Base-by-base conservation (phyloP, 768 basidiomycete genomes). In the Naganishia friedmannii region DNA sequence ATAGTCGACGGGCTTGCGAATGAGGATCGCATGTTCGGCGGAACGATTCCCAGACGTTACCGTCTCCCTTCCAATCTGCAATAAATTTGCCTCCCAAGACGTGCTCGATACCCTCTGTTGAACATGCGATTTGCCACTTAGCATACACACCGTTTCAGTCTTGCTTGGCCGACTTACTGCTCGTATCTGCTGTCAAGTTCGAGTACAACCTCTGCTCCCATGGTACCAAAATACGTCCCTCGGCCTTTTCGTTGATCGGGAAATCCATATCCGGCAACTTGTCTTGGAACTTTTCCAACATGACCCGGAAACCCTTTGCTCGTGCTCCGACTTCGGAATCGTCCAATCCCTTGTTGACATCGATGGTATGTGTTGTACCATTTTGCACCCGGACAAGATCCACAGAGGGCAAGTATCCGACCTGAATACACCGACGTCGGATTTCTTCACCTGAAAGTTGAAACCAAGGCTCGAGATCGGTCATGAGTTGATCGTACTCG, bases 251-350 rank as follows among this genome's bases (percentile, higher is more conserved):
- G 75, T 97, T 98, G 82, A 99, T 87, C 0, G 96, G 87, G 73
- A 99, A 88, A 75, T 96, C 90, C 88, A 99, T 88, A 83, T 98
- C 88, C 15, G 95, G 94, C 4, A 98, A 85, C 76, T 85, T 84
- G 69, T 85, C 77, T 68, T 84, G 85, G 77, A 93, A 93, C 70
- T 86, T 87, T 58, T 86, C 84, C 21, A 93, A 82, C 87, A 97
- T 92, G 46, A 82, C 79, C 65, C 86, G 83, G 81, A 95, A 91
- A 9, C 90, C 91, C 54, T 84, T 84, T 0, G 93, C 90, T 65
- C 93, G 85, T 7, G 88, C 89, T 66, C 90, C 88, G 48, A 87
- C 87, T 76, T 91, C 91, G 1, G 83, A 81, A 75, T 88, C 89
- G 37, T 85, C 84, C 74, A 85, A 86, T 28, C 86, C 88, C 69